Evolutionary conservation across 257 asterid species (phyloP).

Genomic region (Penstemon eatonii): DNA sequence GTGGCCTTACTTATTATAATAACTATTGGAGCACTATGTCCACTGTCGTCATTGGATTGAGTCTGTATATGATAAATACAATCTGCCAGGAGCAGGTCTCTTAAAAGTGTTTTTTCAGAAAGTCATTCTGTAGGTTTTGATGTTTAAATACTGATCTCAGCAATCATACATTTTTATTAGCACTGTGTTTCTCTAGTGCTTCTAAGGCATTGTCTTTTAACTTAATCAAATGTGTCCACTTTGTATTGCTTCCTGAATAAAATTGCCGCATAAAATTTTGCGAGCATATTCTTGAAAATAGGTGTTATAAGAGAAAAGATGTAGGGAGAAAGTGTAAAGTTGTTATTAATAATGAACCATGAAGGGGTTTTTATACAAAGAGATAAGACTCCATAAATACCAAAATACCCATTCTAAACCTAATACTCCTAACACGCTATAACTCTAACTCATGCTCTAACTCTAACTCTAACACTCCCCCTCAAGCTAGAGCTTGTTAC

Average conservation of each 20-base stretch:
- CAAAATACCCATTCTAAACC: too few relatives aligned
- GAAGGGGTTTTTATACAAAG: too few relatives aligned
- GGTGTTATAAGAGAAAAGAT: too few relatives aligned
- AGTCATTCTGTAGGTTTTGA: neutral
- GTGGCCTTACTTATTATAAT: too few relatives aligned
- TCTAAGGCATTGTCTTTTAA: conserved; percentile 13
- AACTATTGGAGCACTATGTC: too few relatives aligned
- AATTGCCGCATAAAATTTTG: conserved; percentile 9
- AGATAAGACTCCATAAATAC: too few relatives aligned
- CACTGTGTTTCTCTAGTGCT: conserved; percentile 22
- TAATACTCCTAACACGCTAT: too few relatives aligned
- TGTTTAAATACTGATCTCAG: conserved; percentile 8
- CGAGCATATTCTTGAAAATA: conserved; percentile 16
- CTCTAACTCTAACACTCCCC: too few relatives aligned
- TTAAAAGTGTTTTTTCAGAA: conserved; percentile 9
- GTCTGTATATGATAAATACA: neutral
- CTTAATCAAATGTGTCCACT: neutral
- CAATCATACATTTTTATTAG: neutral
- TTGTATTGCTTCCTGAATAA: conserved; percentile 2
- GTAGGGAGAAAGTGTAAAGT: too few relatives aligned
- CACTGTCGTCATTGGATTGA: neutral
- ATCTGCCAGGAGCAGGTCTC: conserved; percentile 9
- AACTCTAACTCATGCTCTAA: too few relatives aligned
- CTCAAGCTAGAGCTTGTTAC: too few relatives aligned
- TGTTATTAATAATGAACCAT: too few relatives aligned